Evolutionary conservation across 1,284 basidiomycete genomes (phyloP).

Genomic region (Peniophora sp.): DNA sequence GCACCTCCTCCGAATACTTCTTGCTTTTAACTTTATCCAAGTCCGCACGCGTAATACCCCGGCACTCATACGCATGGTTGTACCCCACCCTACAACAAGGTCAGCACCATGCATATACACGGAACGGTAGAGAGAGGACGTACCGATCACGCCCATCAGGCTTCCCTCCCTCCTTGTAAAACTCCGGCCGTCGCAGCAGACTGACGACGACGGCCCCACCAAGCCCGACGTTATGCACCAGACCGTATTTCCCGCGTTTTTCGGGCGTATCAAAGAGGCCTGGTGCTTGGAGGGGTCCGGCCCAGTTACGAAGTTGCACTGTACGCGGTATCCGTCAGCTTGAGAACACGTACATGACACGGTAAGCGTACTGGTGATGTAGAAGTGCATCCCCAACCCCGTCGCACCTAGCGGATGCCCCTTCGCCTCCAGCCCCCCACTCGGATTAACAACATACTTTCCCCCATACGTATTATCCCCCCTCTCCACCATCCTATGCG

Average conservation of each 20-base stretch:
- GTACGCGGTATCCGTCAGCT: slow-evolving; percentile 6
- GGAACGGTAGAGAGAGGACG: slow-evolving; percentile 7
- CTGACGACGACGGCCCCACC: slow-evolving; percentile 76
- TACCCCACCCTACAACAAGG: slow-evolving; percentile 56
- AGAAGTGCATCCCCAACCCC: slow-evolving; percentile 84
- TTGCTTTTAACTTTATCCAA: slow-evolving; percentile 67
- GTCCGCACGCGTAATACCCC: slow-evolving; percentile 51
- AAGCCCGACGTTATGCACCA: slow-evolving; percentile 80
- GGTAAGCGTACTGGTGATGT: slow-evolving; percentile 57
- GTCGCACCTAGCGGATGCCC: slow-evolving; percentile 83
- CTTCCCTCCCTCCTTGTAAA: slow-evolving; percentile 50
- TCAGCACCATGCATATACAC: slow-evolving; percentile 2
- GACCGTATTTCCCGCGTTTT: slow-evolving; percentile 67
- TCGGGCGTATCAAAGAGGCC: slow-evolving; percentile 57
- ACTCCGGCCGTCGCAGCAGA: slow-evolving; percentile 65
- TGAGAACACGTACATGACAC: slow-evolving; percentile 1
- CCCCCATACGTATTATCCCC: slow-evolving; percentile 86
- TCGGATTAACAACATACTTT: slow-evolving; percentile 84
- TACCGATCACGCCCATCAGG: slow-evolving; percentile 62
- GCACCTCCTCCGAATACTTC: slow-evolving; percentile 30
- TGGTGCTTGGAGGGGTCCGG: slow-evolving; percentile 75
- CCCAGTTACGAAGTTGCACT: slow-evolving; percentile 76
- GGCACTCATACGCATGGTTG: slow-evolving; percentile 68
- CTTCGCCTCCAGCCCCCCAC: slow-evolving; percentile 82
- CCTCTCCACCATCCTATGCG: slow-evolving; percentile 68